Base-by-base conservation (phyloP, 1,284 basidiomycete species). In the Albatrellus sp. region DNA sequence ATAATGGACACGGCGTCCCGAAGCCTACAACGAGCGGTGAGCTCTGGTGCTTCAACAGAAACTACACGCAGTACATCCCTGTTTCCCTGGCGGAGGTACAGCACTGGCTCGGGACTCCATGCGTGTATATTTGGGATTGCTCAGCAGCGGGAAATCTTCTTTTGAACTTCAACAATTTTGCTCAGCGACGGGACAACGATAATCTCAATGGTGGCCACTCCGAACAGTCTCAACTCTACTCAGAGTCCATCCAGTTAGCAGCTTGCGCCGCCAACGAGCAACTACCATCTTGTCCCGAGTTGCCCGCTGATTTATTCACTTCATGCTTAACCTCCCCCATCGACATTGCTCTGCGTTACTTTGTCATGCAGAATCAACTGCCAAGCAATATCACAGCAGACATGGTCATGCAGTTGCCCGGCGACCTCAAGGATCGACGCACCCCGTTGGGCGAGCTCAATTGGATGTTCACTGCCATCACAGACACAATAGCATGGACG, bases 391-490 rank as follows among this genome's bases (percentile, higher is more conserved):
- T 90, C 53, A 86, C 83, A 1, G 73, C 85, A 29, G 92, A 98
- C 56, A 90, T 93, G 82, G 87, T 96, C 33, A 83, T 92, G 75
- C 87, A 93, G 58, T 79, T 98, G 14, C 96, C 94, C 0, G 94
- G 96, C 4, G 91, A 97, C 56, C 74, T 98, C 49, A 97, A 97
- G 62, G 94, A 98, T 58, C 76, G 94, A 30, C 76, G 92, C 19
- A 98, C 96, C 2, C 94, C 94, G 0, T 72, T 98, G 1, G 94
- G 94, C 43, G 94, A 98, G 63, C 77, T 98, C 24, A 97, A 97
- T 62, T 98, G 96, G 94, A 98, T 98, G 54, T 98, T 98, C 65
- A 98, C 91, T 2, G 91, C 94, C 35, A 91, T 98, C 51, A 98
- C 94, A 13, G 94, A 98, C 64, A 98, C 94, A 7, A 98, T 98